These are phyloP conservation scores for Henckelia pumila DNA, from an alignment of 257 asterid species.

Conservation along the genomic window DNA sequence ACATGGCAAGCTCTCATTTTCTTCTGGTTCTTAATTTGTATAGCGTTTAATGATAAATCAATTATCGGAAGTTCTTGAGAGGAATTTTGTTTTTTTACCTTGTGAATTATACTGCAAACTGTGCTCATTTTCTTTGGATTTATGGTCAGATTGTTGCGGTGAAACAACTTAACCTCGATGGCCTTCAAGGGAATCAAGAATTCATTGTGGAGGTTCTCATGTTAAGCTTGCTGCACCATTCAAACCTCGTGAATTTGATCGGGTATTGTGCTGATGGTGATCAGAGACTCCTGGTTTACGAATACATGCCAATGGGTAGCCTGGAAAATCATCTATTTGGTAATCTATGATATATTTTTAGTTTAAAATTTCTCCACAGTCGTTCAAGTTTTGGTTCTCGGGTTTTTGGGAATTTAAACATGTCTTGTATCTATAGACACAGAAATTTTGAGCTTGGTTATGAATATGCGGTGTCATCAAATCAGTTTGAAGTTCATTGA, in stretches of 20 bases:
- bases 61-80: neutral
- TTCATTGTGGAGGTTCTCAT: conserved; percentile 87
- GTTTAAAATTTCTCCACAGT: too few relatives aligned
- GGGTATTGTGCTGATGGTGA: conserved; percentile 93
- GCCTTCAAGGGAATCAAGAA: conserved; percentile 88
- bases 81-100: conserved; percentile 2
- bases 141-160: conserved; percentile 64
- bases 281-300: conserved; percentile 84
- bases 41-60: neutral
- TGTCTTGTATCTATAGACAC: neutral
- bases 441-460: neutral
- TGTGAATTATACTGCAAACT: conserved; percentile 16
- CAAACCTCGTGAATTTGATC: conserved; percentile 76
- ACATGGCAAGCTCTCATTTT: conserved; percentile 41
- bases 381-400: neutral
- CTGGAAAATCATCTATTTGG: conserved; percentile 86
- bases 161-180: conserved; percentile 82
- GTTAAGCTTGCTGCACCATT: conserved; percentile 81
- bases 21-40: neutral
- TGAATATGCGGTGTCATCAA: neutral
- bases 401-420: neutral
- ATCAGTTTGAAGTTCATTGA: neutral
- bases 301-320: conserved; percentile 90
- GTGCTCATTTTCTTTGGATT: conserved; percentile 6
- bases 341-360: conserved; percentile 24